Evolutionary conservation across 345 rosid species (phyloP).

Genomic region (Eucalyptus lansdowneana): DNA sequence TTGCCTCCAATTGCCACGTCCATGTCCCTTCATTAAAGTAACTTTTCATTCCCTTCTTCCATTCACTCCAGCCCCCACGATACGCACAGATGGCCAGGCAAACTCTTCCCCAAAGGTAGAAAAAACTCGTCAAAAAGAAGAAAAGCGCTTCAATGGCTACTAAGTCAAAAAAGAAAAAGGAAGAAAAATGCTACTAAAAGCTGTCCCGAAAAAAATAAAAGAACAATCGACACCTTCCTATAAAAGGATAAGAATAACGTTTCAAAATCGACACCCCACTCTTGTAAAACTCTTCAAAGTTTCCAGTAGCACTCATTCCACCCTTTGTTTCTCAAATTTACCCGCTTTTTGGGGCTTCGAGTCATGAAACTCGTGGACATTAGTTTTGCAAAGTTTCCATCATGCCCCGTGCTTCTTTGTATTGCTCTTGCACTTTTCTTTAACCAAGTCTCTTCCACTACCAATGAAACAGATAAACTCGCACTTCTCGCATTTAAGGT

Average conservation of each 20-base stretch:
- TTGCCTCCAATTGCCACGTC: no score
- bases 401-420: neutral
- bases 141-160: neutral
- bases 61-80: no score
- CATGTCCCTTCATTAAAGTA: no score
- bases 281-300: neutral
- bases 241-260: no score
- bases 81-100: no score
- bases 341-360: neutral
- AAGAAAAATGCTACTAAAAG: neutral
- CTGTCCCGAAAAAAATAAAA: no score
- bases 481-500: neutral
- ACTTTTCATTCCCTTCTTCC: no score
- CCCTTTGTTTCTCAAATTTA: neutral
- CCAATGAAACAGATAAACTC: neutral
- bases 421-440: neutral
- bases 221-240: no score
- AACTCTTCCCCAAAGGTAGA: no score
- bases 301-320: accelerated
- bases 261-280: neutral
- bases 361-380: neutral
- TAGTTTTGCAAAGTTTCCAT: neutral
- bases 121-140: no score
- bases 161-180: neutral
- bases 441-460: neutral